Base-by-base conservation (phyloP, 1,139 yeast species). In the Hanseniaspora sp. region DNA sequence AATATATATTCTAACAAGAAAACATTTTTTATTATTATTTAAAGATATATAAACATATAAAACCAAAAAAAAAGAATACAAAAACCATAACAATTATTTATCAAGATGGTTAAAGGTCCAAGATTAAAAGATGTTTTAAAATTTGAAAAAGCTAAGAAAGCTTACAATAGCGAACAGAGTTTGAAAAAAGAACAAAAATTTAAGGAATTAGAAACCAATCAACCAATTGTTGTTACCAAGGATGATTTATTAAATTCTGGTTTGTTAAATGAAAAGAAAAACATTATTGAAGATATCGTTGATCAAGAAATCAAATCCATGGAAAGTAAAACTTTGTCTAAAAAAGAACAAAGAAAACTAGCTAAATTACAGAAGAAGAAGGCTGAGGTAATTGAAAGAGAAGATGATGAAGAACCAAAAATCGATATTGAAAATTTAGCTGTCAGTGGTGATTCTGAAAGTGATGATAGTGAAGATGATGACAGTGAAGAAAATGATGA, bases 291-390 rank as follows among this genome's bases (percentile, higher is more conserved):
- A 34, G 59, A 58, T 46, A 58, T 57, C 28, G 56, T 58, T 37
- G 52, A 59, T 17, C 56, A 56, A 41, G 60, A 59, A 44, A 61
- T 62, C 51, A 58, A 59, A 29, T 45, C 49, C 11, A 38, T 38
- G 37, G 55, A 53, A 45, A 59, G 60, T 23, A 54, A 52, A 5
- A 62, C 67, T 29, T 60, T 73, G 59, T 81, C 86, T 52, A 81
- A 80, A 69, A 83, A 81, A 62, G 86, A 81, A 55, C 75, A 74
- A 65, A 78, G 86, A 69, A 73, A 74, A 65, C 69, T 80, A 67
- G 82, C 80, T 73, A 80, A 81, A 67, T 65, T 72, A 58, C 59
- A 66, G 59, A 62, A 67, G 59, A 64, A 63, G 59, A 61, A 56
- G 49, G 62, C 61, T 49, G 58, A 58, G 49, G 62, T 59, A 40